Percentiles rank a stretch among this genome's conserved stretches.
Conservation (phyloP, 768 basidiomycete genomes). For the Piloderma croceum region DNA sequence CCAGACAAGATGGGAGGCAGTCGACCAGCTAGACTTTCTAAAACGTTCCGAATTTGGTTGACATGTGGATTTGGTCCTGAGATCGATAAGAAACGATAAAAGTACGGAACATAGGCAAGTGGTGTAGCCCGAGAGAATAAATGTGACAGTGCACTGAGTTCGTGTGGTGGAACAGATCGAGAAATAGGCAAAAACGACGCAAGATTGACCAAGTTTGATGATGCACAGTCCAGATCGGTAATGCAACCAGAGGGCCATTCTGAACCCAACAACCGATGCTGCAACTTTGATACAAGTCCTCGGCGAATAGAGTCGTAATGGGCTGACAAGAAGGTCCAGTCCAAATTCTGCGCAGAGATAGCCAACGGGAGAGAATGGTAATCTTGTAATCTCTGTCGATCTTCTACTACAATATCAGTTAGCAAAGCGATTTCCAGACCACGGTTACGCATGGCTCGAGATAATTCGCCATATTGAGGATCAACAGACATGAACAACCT, state of each 20-base stretch:
- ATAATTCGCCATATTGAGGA: conserved; percentile 87
- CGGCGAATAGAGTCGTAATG: conserved; percentile 33
- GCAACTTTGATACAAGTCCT: conserved; percentile 19
- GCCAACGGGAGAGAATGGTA: conserved; percentile 43
- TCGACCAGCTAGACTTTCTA: conserved; percentile 12
- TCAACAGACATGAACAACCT: conserved; percentile 93
- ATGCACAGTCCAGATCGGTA: conserved; percentile 45
- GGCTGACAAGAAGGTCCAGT: neutral
- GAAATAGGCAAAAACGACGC: conserved; percentile 28
- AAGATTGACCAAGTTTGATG: conserved; percentile 39
- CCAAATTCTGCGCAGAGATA: neutral
- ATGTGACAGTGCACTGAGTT: conserved; percentile 22
- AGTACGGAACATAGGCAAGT: conserved; percentile 25
- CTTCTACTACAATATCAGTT: conserved; percentile 35
- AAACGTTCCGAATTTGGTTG: conserved; percentile 8
- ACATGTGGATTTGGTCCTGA: conserved; percentile 6
- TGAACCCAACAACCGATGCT: conserved; percentile 1
- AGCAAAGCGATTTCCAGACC: conserved; percentile 77
- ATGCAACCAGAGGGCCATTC: conserved; percentile 33
- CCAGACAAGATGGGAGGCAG: conserved; percentile 4
- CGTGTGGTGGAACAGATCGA: conserved; percentile 6
- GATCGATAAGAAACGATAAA: conserved; percentile 24
- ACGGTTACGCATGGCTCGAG: conserved; percentile 96
- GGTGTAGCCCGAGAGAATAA: conserved; percentile 34
- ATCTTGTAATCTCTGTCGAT: conserved; percentile 40